These are phyloP conservation scores for Raffaelea deltoideospora DNA, from an alignment of 2,329 filamentous ascomycete genomes.

Conservation along the genomic window DNA sequence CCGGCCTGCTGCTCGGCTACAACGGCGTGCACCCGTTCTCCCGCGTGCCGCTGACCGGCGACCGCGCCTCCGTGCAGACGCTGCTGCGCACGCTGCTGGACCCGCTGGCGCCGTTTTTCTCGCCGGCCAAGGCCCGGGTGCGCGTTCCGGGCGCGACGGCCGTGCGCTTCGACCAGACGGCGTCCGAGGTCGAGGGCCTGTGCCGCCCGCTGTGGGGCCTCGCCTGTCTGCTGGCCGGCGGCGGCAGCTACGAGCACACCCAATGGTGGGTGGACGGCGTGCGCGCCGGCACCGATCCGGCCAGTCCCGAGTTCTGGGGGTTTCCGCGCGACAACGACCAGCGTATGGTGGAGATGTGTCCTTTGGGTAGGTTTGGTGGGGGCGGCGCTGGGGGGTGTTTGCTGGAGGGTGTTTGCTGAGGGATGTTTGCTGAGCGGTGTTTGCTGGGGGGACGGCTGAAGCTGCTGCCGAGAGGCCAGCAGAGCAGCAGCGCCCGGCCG, in stretches of 20 bases:
- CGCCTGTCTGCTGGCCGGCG: conserved; percentile 53
- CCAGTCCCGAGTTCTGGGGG: conserved; percentile 60
- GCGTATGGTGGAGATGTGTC: conserved; percentile 75
- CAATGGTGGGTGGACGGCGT: conserved; percentile 56
- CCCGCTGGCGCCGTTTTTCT: conserved; percentile 58
- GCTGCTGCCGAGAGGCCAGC: too few species aligned
- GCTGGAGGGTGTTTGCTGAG: too few species aligned
- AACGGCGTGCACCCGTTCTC: conserved; percentile 39
- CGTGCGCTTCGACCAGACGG: conserved; percentile 62
- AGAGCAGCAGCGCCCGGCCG: too few species aligned
- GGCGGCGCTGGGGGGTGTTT: too few species aligned
- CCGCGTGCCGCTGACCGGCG: conserved; percentile 29
- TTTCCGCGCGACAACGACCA: conserved; percentile 63
- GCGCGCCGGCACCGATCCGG: conserved; percentile 54
- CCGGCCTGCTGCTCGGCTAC: conserved; percentile 33
- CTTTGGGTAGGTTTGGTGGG: conserved; percentile 33
- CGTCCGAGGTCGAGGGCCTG: conserved; percentile 63
- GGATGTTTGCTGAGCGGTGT: too few species aligned
- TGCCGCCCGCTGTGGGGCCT: conserved; percentile 64
- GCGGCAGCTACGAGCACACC: conserved; percentile 46
- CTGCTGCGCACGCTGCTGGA: conserved; percentile 50
- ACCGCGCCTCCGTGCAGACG: conserved; percentile 41
- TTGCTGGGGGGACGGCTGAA: too few species aligned
- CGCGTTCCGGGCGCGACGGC: conserved; percentile 54
- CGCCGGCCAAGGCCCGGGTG: conserved; percentile 47